A percentile compares a stretch with the other conserved stretches of the same genome.
Evolutionary conservation across 2,329 filamentous ascomycete genomes (phyloP).

Genomic region (Herpotrichia juniperi): DNA sequence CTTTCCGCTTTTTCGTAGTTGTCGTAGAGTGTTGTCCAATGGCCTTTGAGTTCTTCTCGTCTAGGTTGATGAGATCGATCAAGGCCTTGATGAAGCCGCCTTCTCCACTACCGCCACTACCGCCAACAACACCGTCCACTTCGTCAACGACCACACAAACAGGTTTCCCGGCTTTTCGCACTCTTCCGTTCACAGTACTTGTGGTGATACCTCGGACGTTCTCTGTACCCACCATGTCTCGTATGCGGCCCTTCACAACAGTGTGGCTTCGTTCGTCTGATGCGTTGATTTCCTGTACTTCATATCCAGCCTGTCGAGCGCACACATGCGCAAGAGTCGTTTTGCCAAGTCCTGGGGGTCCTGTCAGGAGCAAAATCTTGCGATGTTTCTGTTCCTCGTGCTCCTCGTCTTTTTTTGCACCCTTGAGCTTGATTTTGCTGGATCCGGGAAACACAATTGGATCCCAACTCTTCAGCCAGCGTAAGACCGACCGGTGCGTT

Average conservation of each 20-base stretch:
- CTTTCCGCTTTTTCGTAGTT: constrained; percentile 67
- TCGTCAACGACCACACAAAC: constrained; percentile 96
- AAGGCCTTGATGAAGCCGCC: constrained; percentile 95
- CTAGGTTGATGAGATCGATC: constrained; percentile 84
- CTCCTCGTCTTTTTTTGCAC: constrained; percentile 52
- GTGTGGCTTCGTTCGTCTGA: constrained; percentile 91
- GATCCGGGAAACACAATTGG: constrained; percentile 85
- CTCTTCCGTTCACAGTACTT: constrained; percentile 59
- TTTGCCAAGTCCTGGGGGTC: constrained; percentile 92
- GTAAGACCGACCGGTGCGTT: constrained; percentile 86
- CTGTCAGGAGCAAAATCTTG: constrained; percentile 89
- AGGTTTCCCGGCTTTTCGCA: constrained; percentile 78
- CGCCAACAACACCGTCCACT: constrained; percentile 90
- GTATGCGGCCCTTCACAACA: constrained; percentile 88
- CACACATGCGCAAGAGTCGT: constrained; percentile 97
- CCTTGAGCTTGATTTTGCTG: constrained; percentile 61
- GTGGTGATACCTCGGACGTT: constrained; percentile 78
- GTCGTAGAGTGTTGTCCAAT: constrained; percentile 41
- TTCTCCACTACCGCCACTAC: constrained; percentile 75
- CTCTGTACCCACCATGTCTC: constrained; percentile 91
- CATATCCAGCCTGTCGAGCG: constrained; percentile 92
- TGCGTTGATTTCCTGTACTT: constrained; percentile 96
- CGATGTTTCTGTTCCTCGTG: constrained; percentile 78
- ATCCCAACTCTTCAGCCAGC: constrained; percentile 96
- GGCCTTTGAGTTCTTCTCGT: constrained; percentile 75